A percentile compares a stretch with the other conserved stretches of the same genome.
These are phyloP conservation scores for Sarocladium brachiariae DNA, from an alignment of 2,329 filamentous ascomycete species.

Conservation along the genomic window DNA sequence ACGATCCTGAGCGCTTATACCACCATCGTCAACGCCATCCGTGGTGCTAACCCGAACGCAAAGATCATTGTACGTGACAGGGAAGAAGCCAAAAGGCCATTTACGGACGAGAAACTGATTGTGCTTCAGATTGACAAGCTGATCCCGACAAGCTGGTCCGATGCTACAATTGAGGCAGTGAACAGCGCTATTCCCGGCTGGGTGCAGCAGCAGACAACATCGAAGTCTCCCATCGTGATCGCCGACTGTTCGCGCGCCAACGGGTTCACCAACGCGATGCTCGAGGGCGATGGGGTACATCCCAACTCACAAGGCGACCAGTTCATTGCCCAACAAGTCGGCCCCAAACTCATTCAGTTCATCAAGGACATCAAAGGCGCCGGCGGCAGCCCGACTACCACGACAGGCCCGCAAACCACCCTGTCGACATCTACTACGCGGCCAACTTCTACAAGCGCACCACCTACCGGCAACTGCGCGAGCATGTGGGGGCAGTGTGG, in stretches of 20 bases:
- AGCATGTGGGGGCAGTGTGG: constrained; percentile 10
- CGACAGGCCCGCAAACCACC: neutral
- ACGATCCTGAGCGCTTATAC: constrained; percentile 33
- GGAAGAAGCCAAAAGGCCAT: neutral
- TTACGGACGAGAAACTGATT: neutral
- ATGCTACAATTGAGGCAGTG: constrained; percentile 22
- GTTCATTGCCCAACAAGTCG: constrained; percentile 25
- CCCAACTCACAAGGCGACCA: constrained; percentile 29
- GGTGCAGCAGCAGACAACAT: constrained; percentile 26
- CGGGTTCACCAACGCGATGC: constrained; percentile 24
- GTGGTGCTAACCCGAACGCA: constrained; percentile 27
- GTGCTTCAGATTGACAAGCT: constrained; percentile 28
- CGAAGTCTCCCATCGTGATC: constrained; percentile 31
- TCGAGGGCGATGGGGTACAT: constrained; percentile 32
- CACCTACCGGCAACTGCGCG: constrained; percentile 2
- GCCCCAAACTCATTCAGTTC: constrained; percentile 25
- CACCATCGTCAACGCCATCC: constrained; percentile 30
- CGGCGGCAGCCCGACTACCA: neutral
- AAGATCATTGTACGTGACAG: constrained; percentile 31
- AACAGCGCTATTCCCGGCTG: constrained; percentile 32
- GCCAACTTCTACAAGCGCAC: neutral
- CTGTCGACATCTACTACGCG: neutral
- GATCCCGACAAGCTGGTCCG: constrained; percentile 28
- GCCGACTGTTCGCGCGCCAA: constrained; percentile 29
- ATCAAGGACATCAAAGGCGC: constrained; percentile 17